A percentile compares a stretch with the other conserved stretches of the same genome.
Evolutionary conservation across 2,329 filamentous ascomycete genomes (phyloP).

Genomic region (Neocatenulostroma microsporum): DNA sequence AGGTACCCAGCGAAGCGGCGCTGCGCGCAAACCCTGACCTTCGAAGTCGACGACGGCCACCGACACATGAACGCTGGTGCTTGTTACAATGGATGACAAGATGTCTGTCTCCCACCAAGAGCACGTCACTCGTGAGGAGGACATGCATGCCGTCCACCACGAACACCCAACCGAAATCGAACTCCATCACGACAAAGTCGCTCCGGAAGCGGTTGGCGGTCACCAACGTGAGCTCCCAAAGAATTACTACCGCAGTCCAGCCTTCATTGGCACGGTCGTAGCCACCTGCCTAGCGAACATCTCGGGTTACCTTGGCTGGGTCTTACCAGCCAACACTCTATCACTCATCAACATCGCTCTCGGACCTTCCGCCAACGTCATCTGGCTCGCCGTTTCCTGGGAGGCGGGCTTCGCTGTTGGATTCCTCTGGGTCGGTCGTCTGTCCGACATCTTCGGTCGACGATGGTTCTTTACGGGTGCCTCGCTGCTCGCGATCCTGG

Average conservation of each 20-base stretch:
- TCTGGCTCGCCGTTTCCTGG: constrained; percentile 12
- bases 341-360: constrained; percentile 11
- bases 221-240: constrained; percentile 3
- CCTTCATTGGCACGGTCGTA: constrained; percentile 10
- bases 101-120: too few species aligned
- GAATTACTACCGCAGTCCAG: constrained; percentile 7
- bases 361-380: constrained; percentile 3
- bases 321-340: constrained; percentile 13
- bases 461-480: constrained; percentile 13
- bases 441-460: constrained; percentile 10
- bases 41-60: too few species aligned
- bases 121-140: too few species aligned
- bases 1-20: too few species aligned
- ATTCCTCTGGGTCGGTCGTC: constrained; percentile 11
- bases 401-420: constrained; percentile 10
- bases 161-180: background rate
- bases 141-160: background rate
- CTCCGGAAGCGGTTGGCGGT: constrained; percentile 9
- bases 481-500: constrained; percentile 11
- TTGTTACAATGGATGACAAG: too few species aligned
- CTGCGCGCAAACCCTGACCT: too few species aligned
- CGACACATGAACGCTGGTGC: too few species aligned
- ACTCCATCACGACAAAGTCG: constrained; percentile 7
- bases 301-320: constrained; percentile 11
- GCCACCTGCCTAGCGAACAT: constrained; percentile 14